Evolutionary conservation across 2,329 filamentous ascomycete species (phyloP).

Genomic region (Aspergillus caelatus): DNA sequence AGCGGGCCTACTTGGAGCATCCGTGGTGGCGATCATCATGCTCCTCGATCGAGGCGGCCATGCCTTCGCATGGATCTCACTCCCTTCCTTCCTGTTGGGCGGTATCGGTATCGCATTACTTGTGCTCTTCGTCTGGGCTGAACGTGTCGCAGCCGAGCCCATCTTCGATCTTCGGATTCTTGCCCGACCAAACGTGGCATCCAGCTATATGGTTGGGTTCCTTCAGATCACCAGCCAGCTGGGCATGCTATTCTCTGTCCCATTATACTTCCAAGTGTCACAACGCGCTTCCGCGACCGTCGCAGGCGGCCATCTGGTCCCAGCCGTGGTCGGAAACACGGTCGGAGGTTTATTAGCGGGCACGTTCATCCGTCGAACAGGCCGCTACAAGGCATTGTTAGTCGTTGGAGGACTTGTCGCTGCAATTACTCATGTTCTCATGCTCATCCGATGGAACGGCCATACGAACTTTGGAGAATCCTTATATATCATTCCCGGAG

Average conservation of each 20-base stretch:
- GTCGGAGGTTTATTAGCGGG: slow-evolving; percentile 64
- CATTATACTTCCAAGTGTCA: slow-evolving; percentile 71
- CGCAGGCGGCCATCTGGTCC: slow-evolving; percentile 65
- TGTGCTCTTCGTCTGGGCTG: slow-evolving; percentile 32
- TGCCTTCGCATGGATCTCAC: slow-evolving; percentile 37
- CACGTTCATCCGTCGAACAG: slow-evolving; percentile 59
- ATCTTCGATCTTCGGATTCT: slow-evolving; percentile 42
- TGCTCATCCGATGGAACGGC: slow-evolving; percentile 62
- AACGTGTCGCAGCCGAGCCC: slow-evolving; percentile 37
- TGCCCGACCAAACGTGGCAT: slow-evolving; percentile 30
- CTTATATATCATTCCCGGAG: slow-evolving; percentile 62
- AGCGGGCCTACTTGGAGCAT: slow-evolving; percentile 48
- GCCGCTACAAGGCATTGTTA: slow-evolving; percentile 60
- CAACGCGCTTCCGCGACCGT: slow-evolving; percentile 59
- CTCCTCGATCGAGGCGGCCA: slow-evolving; percentile 55
- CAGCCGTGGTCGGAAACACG: slow-evolving; percentile 69
- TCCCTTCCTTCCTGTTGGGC: slow-evolving; percentile 21
- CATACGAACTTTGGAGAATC: slow-evolving; percentile 59
- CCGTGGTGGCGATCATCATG: slow-evolving; percentile 50
- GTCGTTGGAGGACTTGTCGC: slow-evolving; percentile 55
- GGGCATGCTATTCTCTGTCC: slow-evolving; percentile 66
- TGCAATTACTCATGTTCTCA: slow-evolving; percentile 54
- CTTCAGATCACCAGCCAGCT: slow-evolving; percentile 62
- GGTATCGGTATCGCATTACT: slow-evolving; percentile 18
- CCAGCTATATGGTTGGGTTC: slow-evolving; percentile 47